Percentiles rank a stretch among this genome's conserved stretches.
Conservation (phyloP, 306 rosid genomes). For the Cicer arietinum region DNA sequence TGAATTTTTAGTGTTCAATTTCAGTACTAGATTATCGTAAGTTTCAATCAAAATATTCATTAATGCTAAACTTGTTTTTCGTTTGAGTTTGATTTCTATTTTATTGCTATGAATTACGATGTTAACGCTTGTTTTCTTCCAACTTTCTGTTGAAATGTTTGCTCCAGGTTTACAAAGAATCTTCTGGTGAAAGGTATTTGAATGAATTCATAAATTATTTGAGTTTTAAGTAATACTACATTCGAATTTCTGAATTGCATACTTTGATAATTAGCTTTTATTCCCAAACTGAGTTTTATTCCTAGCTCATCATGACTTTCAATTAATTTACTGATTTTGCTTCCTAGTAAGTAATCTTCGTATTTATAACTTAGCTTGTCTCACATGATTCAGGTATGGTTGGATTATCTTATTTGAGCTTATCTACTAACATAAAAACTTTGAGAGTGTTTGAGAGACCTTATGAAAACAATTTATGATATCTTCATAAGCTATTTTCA, state of each 20-base stretch:
- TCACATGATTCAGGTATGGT: constrained; percentile 2
- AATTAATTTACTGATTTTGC: constrained; percentile 17
- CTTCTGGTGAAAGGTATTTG: constrained; percentile 67
- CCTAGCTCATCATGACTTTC: constrained; percentile 8
- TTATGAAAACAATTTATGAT: no score
- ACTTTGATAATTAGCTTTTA: constrained; percentile 13
- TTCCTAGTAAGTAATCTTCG: constrained; percentile 17
- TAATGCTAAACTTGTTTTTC: neutral
- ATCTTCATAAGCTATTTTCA: no score
- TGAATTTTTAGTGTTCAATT: constrained; percentile 30
- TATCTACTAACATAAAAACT: no score
- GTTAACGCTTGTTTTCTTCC: constrained; percentile 43
- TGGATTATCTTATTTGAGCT: no score
- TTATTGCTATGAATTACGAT: constrained; percentile 21
- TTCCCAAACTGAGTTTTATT: neutral
- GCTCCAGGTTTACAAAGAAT: constrained; percentile 61
- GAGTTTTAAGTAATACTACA: neutral
- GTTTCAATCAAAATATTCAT: constrained; percentile 15
- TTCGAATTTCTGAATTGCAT: neutral
- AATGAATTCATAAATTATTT: constrained; percentile 28
- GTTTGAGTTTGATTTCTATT: constrained; percentile 15
- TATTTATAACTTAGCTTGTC: constrained; percentile 13
- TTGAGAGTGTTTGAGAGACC: no score
- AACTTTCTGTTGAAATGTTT: constrained; percentile 42
- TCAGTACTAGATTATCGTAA: neutral